Evolutionary conservation across 805 yeast species (phyloP).

Genomic region (Candida nanaspora): DNA sequence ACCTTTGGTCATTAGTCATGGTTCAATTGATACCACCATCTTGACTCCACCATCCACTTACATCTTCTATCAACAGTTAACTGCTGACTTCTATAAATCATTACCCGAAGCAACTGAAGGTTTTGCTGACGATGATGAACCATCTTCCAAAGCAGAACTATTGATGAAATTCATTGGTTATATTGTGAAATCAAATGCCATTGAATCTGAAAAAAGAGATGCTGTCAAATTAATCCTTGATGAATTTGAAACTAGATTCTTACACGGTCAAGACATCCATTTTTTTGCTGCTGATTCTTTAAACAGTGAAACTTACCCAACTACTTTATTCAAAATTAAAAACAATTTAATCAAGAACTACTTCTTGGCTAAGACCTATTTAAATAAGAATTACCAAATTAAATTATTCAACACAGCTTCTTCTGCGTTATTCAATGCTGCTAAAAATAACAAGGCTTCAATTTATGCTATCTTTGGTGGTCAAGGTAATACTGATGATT

Average conservation of each 20-base stretch:
- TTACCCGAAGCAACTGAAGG: slow-evolving; percentile 81
- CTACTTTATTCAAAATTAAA: slow-evolving; percentile 66
- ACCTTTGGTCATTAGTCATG: slow-evolving; percentile 80
- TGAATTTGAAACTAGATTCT: slow-evolving; percentile 80
- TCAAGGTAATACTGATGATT: slow-evolving; percentile 97
- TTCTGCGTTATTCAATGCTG: slow-evolving; percentile 51
- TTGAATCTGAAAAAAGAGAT: slow-evolving; percentile 32
- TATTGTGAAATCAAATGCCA: slow-evolving; percentile 21
- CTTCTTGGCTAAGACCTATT: slow-evolving; percentile 34
- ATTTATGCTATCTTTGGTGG: slow-evolving; percentile 93
- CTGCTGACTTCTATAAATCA: slow-evolving; percentile 73
- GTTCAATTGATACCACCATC: slow-evolving; percentile 80
- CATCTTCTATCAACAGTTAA: slow-evolving; percentile 77
- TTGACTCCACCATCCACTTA: slow-evolving; percentile 79
- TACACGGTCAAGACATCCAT: slow-evolving; percentile 77
- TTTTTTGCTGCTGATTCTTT: slow-evolving; percentile 72
- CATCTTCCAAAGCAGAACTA: slow-evolving; percentile 78
- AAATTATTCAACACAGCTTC: slow-evolving; percentile 6
- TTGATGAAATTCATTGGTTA: slow-evolving; percentile 79
- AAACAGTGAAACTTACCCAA: slow-evolving; percentile 49
- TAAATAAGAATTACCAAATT: slow-evolving; percentile 20
- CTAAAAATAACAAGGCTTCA: slow-evolving; percentile 43
- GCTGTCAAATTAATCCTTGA: slow-evolving; percentile 62
- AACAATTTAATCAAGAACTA: slow-evolving; percentile 68
- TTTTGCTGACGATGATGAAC: slow-evolving; percentile 81